Evolutionary conservation across 2,329 filamentous ascomycete species (phyloP), one percentile per base, ranked within the genome.

Genomic region (Hymenoscyphus repandus): DNA sequence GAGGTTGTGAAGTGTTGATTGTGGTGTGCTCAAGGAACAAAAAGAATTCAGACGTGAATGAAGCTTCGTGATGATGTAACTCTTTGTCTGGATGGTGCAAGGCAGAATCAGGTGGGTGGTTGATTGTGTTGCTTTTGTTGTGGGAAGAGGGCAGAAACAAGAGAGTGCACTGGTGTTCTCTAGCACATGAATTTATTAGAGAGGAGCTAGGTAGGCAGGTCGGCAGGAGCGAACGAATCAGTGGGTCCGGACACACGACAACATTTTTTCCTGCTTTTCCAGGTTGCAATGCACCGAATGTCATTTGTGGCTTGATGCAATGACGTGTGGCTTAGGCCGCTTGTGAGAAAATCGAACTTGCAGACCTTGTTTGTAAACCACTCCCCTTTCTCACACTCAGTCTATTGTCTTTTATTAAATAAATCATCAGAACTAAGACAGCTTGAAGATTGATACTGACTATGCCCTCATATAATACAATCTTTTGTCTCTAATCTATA

Each of bases 181-280:
- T 37, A 34, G 46, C 44, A 45, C 48, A 44, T 17, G 52, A 51
- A 53, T 57, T 59, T 52, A 53, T 55, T 51, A 47, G 45, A 31
- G 49, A 41, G 49, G 53, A 52, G 54, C 20, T 45, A 50, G 45
- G 22, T n/a, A n/a, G n/a, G n/a, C n/a, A n/a, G 15, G 36, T 27
- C n/a, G n/a, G 22, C 22, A 30, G 18, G 45, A 38, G 34, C 47
- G 34, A 43, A 32, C 40, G 18, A 54, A 50, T 34, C 32, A 30
- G 47, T n/a, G 49, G 56, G 56, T 53, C 47, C 31, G 18, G 49
- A 37, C 12, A 37, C 17, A 20, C 22, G 30, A 27, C 17, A n/a
- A 22, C 27, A 30, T 13, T 33, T 22, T 12, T 38, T 18, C 40
- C 27, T n/a, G 40, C 40, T 31, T 42, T 42, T 39, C 22, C 4